Percentiles rank a stretch among this genome's conserved stretches.
Evolutionary conservation across 2,329 filamentous ascomycete species (phyloP).

Genomic region (Fusarium sarcochroum): DNA sequence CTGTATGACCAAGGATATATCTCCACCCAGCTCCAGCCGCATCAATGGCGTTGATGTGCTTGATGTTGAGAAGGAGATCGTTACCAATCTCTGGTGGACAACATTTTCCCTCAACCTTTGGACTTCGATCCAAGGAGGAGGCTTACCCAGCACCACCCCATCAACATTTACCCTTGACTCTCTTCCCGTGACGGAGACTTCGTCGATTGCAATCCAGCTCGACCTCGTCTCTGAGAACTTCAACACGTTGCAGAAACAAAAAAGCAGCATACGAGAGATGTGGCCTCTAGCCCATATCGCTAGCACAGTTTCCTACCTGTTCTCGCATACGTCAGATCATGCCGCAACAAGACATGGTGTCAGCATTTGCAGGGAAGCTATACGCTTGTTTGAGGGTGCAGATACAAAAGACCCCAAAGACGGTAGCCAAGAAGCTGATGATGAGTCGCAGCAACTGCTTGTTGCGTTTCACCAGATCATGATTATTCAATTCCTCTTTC

Average conservation of each 20-base stretch:
- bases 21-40: conserved; percentile 51
- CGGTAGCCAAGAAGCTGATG: conserved; percentile 40
- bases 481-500: conserved; percentile 54
- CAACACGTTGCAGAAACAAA: conserved; percentile 55
- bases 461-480: conserved; percentile 53
- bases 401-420: conserved; percentile 15
- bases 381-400: conserved; percentile 46
- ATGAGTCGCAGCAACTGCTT: conserved; percentile 47
- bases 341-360: conserved; percentile 43
- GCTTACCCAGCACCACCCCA: conserved; percentile 44
- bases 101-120: conserved; percentile 57
- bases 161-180: conserved; percentile 48
- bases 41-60: conserved; percentile 59
- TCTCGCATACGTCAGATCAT: conserved; percentile 36
- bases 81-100: conserved; percentile 58
- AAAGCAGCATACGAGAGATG: conserved; percentile 53
- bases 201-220: conserved; percentile 51
- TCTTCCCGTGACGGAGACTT: conserved; percentile 50
- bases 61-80: conserved; percentile 57
- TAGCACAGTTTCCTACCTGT: conserved; percentile 51
- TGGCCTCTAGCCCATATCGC: conserved; percentile 54
- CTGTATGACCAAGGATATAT: conserved; percentile 47
- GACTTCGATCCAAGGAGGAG: conserved; percentile 55
- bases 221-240: conserved; percentile 56
- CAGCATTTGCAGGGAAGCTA: conserved; percentile 49